phyloP scores from a whole-genome alignment of 306 rosid species.

The Cucumis hystrix region DNA sequence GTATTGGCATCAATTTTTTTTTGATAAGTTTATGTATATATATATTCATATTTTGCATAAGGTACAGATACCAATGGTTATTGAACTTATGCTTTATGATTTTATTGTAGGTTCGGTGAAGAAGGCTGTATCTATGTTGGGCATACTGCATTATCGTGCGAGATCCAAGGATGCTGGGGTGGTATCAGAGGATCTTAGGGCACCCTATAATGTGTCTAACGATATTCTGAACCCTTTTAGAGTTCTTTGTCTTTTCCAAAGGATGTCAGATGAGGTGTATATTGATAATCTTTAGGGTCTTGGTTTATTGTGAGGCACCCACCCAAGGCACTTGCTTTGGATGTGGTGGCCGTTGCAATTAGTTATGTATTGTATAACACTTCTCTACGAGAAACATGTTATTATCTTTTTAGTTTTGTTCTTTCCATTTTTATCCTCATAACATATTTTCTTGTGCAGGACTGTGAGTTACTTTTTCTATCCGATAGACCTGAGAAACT shows the following conservation, averaged over 20 bases:
- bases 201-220: conserved; percentile 20
- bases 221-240: conserved; percentile 36
- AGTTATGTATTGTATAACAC: neutral
- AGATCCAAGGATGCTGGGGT: conserved; percentile 30
- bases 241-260: conserved; percentile 54
- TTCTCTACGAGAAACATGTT: neutral
- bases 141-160: conserved; percentile 44
- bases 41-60: no score
- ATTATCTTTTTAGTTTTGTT: conserved; percentile 7
- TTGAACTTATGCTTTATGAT: neutral
- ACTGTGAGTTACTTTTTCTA: conserved; percentile 67
- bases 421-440: conserved; percentile 10
- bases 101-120: conserved; percentile 55
- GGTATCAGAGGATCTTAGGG: conserved; percentile 30
- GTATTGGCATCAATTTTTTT: neutral
- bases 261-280: conserved; percentile 60
- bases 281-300: neutral
- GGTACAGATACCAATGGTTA: neutral
- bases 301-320: neutral
- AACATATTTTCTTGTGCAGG: conserved; percentile 27
- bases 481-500: conserved; percentile 78
- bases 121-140: conserved; percentile 27
- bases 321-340: neutral
- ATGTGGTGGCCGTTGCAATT: neutral
- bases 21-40: neutral